Evolutionary conservation across 441 rosid species (phyloP), one percentile per base, ranked within the genome.

Genomic region (Melastoma candidum): DNA sequence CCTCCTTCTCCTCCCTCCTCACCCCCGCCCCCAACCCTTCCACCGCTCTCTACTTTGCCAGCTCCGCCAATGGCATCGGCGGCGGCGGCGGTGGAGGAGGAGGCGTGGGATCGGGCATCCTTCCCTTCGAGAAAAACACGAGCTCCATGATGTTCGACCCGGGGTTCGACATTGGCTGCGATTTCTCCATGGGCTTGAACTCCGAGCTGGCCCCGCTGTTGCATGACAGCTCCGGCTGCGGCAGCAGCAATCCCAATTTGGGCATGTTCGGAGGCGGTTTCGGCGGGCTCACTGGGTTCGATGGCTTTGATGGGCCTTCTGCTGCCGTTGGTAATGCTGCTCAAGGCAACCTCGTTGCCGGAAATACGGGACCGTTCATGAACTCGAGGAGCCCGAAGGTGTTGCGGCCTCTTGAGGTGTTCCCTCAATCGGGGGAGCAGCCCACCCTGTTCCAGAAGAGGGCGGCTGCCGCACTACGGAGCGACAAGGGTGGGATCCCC

Each of bases 391-490:
- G 45, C 24, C 61, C 68, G 3, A 74, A 74, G 65, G 68, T 67
- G 52, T 59, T 80, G 63, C 70, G 72, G 61, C 79, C 81, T 39
- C 67, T 80, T 11, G 83, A 80, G 53, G 79, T 69, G 4, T 73
- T 75, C 53, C 76, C 86, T 11, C 73, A 79, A 3, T 62, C 71
- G 52, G 79, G 79, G 39, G 74, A 76, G 1, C 87, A 73, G 51
- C 84, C 87, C 43, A 83, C 83, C 62, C 72, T 83, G 74, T 83
- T 83, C 49, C 87, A 80, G 77, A 83, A 83, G 60, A 77, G 90
- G 54, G 84, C 89, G 3, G 85, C 83, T 32, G 41, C 41, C 41
- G 41, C 41, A 4, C 41, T 32, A 32, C 6, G 7, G 41, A 32
- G 41, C 41, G 41, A 32, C 41, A 32, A 32, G 41, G 41, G 41